Base-by-base conservation (phyloP, 768 basidiomycete species). In the Mycena leptocephala region DNA sequence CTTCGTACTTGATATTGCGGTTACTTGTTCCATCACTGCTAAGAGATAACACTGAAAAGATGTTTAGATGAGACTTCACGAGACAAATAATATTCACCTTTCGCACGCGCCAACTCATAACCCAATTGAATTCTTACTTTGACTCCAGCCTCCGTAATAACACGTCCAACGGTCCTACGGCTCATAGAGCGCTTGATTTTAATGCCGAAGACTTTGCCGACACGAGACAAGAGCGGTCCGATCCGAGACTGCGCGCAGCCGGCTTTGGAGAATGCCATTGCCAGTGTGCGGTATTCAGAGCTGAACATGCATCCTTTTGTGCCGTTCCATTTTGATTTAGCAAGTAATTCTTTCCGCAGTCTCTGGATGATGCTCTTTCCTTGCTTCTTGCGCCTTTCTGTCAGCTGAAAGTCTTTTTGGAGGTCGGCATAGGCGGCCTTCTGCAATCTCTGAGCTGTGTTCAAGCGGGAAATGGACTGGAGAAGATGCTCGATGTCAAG, bases 11-110 rank as follows among this genome's bases (percentile, higher is more conserved):
- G 58, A 78, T 70, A 35, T 76, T 73, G 58, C 74, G 58, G 18
- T 70, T 39, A 13, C 79, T 63, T 6, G 79, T 79, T 2, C 79
- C 75, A 33, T 79, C 79, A 37, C 69, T 59, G 28, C 70, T 76
- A 11, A 35, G 51, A 16, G n/a, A 51, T 28, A 65, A 6, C 14
- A 32, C 55, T 55, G 33, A n/a, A 61, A 35, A 39, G 20, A 39
- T 20, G 26, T 24, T 41, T 10, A 24, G 26, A 10, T 8, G 9
- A 39, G 37, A 41, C 8, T 37, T 37, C 13, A 37, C 6, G 6
- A 37, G 35, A 37, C 8, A 51, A 26, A 53, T 24, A 14, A 35
- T 13, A 5, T 18, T 7, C 56, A 67, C 62, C 39, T 39, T 51
- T 51, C 14, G 72, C 48, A 3, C 28, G 61, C 37, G 37, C 72